A percentile compares a stretch with the other conserved stretches of the same genome.
phyloP scores from a whole-genome alignment of 2,329 filamentous ascomycete genomes.

The Trichoderma harzianum region DNA sequence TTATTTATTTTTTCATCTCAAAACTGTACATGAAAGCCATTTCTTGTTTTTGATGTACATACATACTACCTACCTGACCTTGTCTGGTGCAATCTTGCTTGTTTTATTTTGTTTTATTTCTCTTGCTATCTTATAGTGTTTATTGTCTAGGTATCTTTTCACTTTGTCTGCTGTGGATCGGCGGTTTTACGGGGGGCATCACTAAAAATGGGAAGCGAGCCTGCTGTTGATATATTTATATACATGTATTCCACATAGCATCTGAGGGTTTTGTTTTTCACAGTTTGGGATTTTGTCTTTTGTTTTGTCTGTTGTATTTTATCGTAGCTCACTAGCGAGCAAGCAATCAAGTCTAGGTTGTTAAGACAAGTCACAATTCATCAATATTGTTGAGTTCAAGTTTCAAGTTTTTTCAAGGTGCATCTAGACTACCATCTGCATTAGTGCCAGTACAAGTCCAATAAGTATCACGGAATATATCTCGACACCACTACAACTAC shows the following conservation, averaged over 20 bases:
- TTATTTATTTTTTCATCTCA: neutral
- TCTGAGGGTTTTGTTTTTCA: neutral
- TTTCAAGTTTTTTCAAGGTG: neutral
- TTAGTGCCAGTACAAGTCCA: neutral
- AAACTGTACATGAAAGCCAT: neutral
- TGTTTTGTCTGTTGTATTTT: neutral
- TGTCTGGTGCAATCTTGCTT: neutral
- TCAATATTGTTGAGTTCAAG: neutral
- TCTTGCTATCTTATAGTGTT: neutral
- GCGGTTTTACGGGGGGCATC: constrained; percentile 4
- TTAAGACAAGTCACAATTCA: neutral
- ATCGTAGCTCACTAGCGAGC: neutral
- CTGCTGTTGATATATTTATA: constrained; percentile 1
- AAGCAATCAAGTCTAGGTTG: neutral
- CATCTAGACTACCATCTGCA: neutral
- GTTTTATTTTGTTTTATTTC: neutral
- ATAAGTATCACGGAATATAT: neutral
- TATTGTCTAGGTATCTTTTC: neutral
- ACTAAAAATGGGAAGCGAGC: constrained; percentile 9
- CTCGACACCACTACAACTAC: neutral
- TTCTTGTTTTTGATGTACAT: neutral
- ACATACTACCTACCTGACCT: neutral
- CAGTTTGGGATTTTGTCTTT: neutral
- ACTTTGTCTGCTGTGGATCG: constrained; percentile 11
- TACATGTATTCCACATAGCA: neutral